phyloP scores from a whole-genome alignment of 176 grass and related monocot genomes.

The Juncus inflexus region DNA sequence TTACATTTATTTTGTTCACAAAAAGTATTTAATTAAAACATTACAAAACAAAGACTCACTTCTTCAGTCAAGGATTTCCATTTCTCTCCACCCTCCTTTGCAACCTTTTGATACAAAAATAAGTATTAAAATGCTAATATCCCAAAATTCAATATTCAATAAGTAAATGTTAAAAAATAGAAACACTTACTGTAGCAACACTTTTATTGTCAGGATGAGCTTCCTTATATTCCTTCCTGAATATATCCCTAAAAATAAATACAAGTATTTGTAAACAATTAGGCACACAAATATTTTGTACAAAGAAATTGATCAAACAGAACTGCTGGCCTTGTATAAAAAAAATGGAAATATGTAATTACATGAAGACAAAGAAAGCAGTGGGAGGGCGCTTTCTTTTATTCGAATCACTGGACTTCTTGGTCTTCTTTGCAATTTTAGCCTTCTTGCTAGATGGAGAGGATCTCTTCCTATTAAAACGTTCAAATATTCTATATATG shows the following conservation, averaged over 20 bases:
- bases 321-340: not conserved
- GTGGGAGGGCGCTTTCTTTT: slow-evolving; percentile 64
- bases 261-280: not conserved
- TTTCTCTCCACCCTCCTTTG: slow-evolving; percentile 75
- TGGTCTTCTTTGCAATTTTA: slow-evolving; percentile 33
- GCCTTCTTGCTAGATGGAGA: slow-evolving; percentile 19
- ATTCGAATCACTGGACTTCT: slow-evolving; percentile 31
- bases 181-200: slow-evolving; percentile 22
- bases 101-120: slow-evolving; percentile 27
- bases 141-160: not conserved
- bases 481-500: not conserved
- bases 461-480: slow-evolving; percentile 39
- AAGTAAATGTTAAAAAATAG: not conserved
- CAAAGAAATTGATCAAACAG: not conserved
- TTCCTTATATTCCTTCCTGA: slow-evolving; percentile 76
- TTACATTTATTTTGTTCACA: not conserved
- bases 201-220: slow-evolving; percentile 60
- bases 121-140: too few species aligned
- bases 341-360: not conserved
- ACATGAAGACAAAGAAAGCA: slow-evolving; percentile 94
- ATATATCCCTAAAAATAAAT: slow-evolving; percentile 50
- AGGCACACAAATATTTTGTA: not conserved
- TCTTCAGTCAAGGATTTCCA: slow-evolving; percentile 76
- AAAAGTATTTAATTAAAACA: not conserved
- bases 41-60: slow-evolving; percentile 24